These are phyloP conservation scores for Pisolithus microcarpus DNA, from an alignment of 768 basidiomycete species.

Conservation along the genomic window DNA sequence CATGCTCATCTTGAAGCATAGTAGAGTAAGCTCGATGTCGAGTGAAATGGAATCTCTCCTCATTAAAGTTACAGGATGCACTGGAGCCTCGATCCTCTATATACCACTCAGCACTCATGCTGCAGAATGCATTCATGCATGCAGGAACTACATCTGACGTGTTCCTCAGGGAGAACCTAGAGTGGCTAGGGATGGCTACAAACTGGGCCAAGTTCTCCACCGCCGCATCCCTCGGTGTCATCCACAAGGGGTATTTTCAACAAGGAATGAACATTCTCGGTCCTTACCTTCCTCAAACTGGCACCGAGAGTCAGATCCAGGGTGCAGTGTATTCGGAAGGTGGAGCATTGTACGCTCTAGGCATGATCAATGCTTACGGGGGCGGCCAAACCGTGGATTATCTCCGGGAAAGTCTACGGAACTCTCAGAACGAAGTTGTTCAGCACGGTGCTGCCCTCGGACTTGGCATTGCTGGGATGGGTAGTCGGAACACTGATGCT, in stretches of 20 bases:
- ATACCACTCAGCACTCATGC: constrained; percentile 92
- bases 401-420: constrained; percentile 72
- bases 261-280: constrained; percentile 88
- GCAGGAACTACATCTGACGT: constrained; percentile 94
- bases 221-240: constrained; percentile 93
- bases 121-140: constrained; percentile 97
- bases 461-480: constrained; percentile 94
- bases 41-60: constrained; percentile 1
- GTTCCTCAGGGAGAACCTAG: constrained; percentile 92
- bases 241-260: constrained; percentile 94
- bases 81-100: constrained; percentile 93
- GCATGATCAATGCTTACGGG: constrained; percentile 89
- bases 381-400: constrained; percentile 62
- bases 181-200: constrained; percentile 90
- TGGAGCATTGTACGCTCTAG: constrained; percentile 91
- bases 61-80: constrained; percentile 51
- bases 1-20: constrained; percentile 83
- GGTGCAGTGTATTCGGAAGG: constrained; percentile 90
- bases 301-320: constrained; percentile 66
- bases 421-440: constrained; percentile 75
- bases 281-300: constrained; percentile 83
- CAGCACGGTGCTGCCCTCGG: constrained; percentile 97
- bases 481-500: constrained; percentile 78
- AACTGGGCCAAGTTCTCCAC: constrained; percentile 99
- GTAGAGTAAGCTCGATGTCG: constrained; percentile 53